These are phyloP conservation scores for Trichoderma polysporum DNA, from an alignment of 2,329 filamentous ascomycete species.

Conservation along the genomic window DNA sequence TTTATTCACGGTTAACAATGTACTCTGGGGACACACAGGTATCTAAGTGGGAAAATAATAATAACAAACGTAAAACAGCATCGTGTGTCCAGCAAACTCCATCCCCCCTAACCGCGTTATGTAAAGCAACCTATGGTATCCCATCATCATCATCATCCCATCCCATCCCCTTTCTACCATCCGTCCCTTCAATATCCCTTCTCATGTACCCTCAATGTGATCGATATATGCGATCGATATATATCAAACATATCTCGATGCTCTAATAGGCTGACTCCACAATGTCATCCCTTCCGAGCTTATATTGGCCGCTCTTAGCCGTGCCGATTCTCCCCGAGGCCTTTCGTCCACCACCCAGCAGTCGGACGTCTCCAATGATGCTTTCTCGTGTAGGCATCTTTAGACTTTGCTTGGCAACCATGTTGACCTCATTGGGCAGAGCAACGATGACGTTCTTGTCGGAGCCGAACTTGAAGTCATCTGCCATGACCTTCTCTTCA, in stretches of 20 bases:
- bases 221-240: not conserved
- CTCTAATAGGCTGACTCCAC: slow-evolving; percentile 67
- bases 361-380: slow-evolving; percentile 65
- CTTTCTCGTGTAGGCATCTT: slow-evolving; percentile 90
- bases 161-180: not conserved
- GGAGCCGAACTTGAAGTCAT: slow-evolving; percentile 96
- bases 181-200: not conserved
- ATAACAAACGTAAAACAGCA: not conserved
- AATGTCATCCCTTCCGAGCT: slow-evolving; percentile 77
- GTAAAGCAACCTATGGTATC: slow-evolving; percentile 18
- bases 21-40: not conserved
- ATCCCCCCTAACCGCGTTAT: not conserved
- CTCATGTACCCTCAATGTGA: not conserved
- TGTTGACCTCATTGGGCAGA: slow-evolving; percentile 94
- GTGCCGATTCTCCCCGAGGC: slow-evolving; percentile 54
- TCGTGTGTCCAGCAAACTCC: slow-evolving; percentile 18
- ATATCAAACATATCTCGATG: not conserved
- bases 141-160: not conserved
- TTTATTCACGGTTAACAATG: not conserved
- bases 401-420: slow-evolving; percentile 84
- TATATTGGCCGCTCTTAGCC: slow-evolving; percentile 61
- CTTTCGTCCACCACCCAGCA: slow-evolving; percentile 50
- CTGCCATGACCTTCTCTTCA: slow-evolving; percentile 90
- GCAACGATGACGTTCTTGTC: slow-evolving; percentile 99
- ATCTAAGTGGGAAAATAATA: slow-evolving; percentile 10